Conservation (phyloP, 441 rosid species). For the Syzygium syzygioides region DNA sequence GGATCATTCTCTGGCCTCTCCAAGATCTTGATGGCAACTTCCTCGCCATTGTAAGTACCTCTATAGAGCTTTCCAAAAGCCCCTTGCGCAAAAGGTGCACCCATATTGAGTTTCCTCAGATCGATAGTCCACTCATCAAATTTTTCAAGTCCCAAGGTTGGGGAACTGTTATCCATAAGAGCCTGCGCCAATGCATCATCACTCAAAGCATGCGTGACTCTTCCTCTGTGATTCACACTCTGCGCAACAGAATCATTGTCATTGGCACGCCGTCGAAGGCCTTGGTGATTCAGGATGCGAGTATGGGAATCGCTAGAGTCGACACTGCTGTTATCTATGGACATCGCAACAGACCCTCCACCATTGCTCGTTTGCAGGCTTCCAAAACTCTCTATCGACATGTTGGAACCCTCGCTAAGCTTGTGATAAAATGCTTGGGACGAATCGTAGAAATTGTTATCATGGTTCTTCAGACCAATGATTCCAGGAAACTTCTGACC, state of each 20-base stretch:
- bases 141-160: slow-evolving; percentile 28
- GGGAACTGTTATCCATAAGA: slow-evolving; percentile 35
- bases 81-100: slow-evolving; percentile 43
- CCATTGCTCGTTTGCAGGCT: slow-evolving; percentile 29
- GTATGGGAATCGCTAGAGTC: slow-evolving; percentile 23
- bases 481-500: slow-evolving; percentile 25
- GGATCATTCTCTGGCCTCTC: slow-evolving; percentile 35
- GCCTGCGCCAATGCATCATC: slow-evolving; percentile 34
- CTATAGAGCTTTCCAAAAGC: slow-evolving; percentile 43
- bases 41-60: slow-evolving; percentile 43
- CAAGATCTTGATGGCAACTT: slow-evolving; percentile 44
- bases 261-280: slow-evolving; percentile 16
- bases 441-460: slow-evolving; percentile 12
- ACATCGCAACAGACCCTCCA: slow-evolving; percentile 26
- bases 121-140: slow-evolving; percentile 46
- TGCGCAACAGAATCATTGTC: slow-evolving; percentile 29
- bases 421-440: slow-evolving; percentile 23
- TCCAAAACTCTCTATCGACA: slow-evolving; percentile 23
- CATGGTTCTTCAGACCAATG: slow-evolving; percentile 24
- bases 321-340: slow-evolving; percentile 21
- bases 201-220: slow-evolving; percentile 27
- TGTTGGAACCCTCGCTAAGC: slow-evolving; percentile 29
- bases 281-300: slow-evolving; percentile 29
- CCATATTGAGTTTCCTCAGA: slow-evolving; percentile 37
- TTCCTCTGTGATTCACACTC: slow-evolving; percentile 32